Percentiles rank a stretch among this genome's conserved stretches.
These are phyloP conservation scores for Tulasnella sp. DNA, from an alignment of 768 basidiomycete species.

Conservation along the genomic window DNA sequence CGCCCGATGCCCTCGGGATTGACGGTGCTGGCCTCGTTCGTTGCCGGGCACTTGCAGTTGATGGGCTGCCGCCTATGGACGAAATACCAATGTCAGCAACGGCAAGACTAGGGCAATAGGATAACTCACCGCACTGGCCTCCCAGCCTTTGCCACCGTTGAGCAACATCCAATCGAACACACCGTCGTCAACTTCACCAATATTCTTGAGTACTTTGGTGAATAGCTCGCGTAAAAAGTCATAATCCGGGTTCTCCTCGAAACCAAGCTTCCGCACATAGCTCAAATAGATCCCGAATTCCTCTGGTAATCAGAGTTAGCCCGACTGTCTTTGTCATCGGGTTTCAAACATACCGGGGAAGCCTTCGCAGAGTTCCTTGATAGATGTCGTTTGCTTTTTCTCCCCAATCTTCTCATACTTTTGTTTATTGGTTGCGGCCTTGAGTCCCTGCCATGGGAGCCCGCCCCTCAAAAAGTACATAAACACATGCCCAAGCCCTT, in stretches of 20 bases:
- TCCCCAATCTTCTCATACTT: slow-evolving; percentile 99
- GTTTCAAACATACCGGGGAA: slow-evolving; percentile 70
- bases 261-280: slow-evolving; percentile 96
- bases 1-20: slow-evolving; percentile 22
- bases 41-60: slow-evolving; percentile 32
- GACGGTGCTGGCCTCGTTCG: slow-evolving; percentile 31
- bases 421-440: slow-evolving; percentile 98
- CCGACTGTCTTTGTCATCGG: neutral
- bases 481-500: slow-evolving; percentile 97
- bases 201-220: slow-evolving; percentile 80
- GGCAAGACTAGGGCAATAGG: neutral
- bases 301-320: slow-evolving; percentile 50
- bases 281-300: slow-evolving; percentile 99
- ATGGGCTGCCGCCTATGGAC: slow-evolving; percentile 29
- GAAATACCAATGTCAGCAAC: neutral
- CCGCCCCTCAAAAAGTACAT: slow-evolving; percentile 98
- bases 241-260: slow-evolving; percentile 96
- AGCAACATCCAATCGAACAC: slow-evolving; percentile 95
- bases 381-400: slow-evolving; percentile 93
- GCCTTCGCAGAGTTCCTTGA: slow-evolving; percentile 90
- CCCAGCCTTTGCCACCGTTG: slow-evolving; percentile 94
- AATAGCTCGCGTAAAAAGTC: slow-evolving; percentile 96
- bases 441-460: slow-evolving; percentile 95
- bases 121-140: slow-evolving; percentile 43
- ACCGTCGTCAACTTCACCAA: slow-evolving; percentile 87